Percentiles rank a stretch among this genome's conserved stretches.
phyloP scores from a whole-genome alignment of 2,329 filamentous ascomycete genomes.

The Cadophora sp. region DNA sequence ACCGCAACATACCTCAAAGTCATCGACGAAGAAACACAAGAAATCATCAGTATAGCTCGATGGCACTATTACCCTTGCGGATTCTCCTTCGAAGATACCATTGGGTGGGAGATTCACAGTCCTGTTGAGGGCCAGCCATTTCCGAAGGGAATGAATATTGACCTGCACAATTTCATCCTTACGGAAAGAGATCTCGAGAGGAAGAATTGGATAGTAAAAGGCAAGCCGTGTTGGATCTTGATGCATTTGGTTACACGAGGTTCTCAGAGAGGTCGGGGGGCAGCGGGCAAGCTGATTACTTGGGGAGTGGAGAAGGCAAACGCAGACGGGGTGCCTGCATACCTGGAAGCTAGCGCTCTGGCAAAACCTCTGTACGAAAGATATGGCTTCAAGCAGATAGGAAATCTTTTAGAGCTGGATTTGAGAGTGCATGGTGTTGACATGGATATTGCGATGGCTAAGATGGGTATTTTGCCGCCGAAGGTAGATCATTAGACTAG shows the following conservation, averaged over 20 bases:
- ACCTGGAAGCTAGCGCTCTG: constrained; percentile 55
- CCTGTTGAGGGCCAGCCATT: constrained; percentile 16
- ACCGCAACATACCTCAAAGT: constrained; percentile 32
- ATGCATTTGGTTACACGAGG: constrained; percentile 35
- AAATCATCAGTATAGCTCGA: constrained; percentile 32
- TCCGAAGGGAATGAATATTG: constrained; percentile 29
- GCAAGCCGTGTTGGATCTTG: constrained; percentile 33
- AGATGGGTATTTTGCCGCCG: constrained; percentile 24
- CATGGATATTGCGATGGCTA: constrained; percentile 21
- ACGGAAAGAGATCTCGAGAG: constrained; percentile 28
- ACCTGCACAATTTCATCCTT: constrained; percentile 32
- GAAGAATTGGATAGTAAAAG: constrained; percentile 24
- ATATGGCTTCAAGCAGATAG: constrained; percentile 48
- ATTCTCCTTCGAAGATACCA: constrained; percentile 24
- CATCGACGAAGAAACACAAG: constrained; percentile 22
- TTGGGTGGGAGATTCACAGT: constrained; percentile 30
- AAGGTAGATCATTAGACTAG: neutral
- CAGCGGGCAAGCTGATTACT: constrained; percentile 49
- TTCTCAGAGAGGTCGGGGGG: constrained; percentile 49
- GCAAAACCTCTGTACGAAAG: constrained; percentile 53
- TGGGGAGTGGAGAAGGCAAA: constrained; percentile 56
- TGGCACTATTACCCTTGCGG: constrained; percentile 35
- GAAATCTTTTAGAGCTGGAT: constrained; percentile 21
- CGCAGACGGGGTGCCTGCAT: constrained; percentile 49
- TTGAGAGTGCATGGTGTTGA: constrained; percentile 21